Percentiles rank a stretch among this genome's conserved stretches.
Evolutionary conservation across 352 stramenopile genomes (phyloP).

Genomic region (Globisporangium lucens): DNA sequence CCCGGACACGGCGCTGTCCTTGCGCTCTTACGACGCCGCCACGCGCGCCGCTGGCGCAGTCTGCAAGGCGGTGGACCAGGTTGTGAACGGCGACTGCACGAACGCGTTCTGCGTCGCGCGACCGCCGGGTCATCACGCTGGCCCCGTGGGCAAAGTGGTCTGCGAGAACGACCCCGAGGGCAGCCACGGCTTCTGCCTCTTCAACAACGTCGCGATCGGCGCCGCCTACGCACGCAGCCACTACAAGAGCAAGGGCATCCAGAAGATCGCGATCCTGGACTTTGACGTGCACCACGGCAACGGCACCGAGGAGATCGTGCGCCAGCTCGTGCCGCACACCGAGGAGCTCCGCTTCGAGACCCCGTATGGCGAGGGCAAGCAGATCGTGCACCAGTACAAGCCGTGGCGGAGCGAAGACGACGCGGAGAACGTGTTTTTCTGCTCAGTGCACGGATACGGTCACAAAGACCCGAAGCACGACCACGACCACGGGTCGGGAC

Average conservation of each 20-base stretch:
- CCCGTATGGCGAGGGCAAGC: slow-evolving; percentile 87
- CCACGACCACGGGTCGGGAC: slow-evolving; percentile 18
- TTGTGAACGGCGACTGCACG: slow-evolving; percentile 83
- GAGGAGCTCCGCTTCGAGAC: slow-evolving; percentile 83
- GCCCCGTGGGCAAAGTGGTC: slow-evolving; percentile 91
- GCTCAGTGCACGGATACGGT: slow-evolving; percentile 82
- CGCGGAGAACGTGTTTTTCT: slow-evolving; percentile 95
- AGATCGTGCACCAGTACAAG: slow-evolving; percentile 89
- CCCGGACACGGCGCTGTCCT: slow-evolving; percentile 78
- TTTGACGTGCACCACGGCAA: slow-evolving; percentile 99
- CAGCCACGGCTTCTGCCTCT: slow-evolving; percentile 94
- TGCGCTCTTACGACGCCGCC: slow-evolving; percentile 73
- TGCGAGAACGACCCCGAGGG: slow-evolving; percentile 90
- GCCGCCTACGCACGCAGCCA: slow-evolving; percentile 94
- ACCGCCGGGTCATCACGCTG: slow-evolving; percentile 96
- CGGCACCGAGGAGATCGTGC: slow-evolving; percentile 95
- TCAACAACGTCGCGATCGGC: slow-evolving; percentile 98
- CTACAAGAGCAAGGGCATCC: slow-evolving; percentile 89
- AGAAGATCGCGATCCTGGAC: slow-evolving; percentile 95
- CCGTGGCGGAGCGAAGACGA: slow-evolving; percentile 96
- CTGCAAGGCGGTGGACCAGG: slow-evolving; percentile 81
- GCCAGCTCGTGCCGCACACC: slow-evolving; percentile 87
- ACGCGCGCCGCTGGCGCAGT: slow-evolving; percentile 79
- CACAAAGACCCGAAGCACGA: slow-evolving; percentile 67
- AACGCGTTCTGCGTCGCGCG: slow-evolving; percentile 97